Percentiles rank a stretch among this genome's conserved stretches.
phyloP scores from a whole-genome alignment of 306 rosid species.

The Quercus wislizeni region DNA sequence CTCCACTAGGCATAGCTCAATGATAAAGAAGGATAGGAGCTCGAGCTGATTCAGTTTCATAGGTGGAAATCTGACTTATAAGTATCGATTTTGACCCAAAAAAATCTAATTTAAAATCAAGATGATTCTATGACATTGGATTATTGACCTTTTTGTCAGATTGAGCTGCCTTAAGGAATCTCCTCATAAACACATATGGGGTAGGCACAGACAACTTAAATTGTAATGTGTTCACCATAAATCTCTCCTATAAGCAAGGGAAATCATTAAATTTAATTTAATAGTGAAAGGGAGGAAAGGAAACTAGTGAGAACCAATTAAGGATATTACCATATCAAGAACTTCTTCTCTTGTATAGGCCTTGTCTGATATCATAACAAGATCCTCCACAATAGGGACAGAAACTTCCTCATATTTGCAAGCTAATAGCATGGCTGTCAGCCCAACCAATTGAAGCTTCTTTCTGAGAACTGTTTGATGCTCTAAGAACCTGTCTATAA shows the following conservation, averaged over 20 bases:
- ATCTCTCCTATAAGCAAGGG: constrained; percentile 30
- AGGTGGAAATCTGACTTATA: neutral
- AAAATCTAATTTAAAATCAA: neutral
- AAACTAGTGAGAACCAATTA: neutral
- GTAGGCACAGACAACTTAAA: constrained; percentile 43
- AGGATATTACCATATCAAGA: constrained; percentile 28
- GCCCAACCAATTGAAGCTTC: constrained; percentile 48
- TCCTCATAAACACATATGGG: constrained; percentile 41
- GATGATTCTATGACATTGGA: neutral
- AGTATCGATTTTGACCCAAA: neutral
- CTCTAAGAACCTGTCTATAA: constrained; percentile 47
- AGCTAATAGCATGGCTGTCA: constrained; percentile 45
- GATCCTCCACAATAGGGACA: constrained; percentile 43
- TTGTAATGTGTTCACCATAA: constrained; percentile 42
- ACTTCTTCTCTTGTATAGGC: constrained; percentile 41
- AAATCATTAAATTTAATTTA: constrained; percentile 12
- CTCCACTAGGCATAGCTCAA: constrained; percentile 79
- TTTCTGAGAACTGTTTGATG: constrained; percentile 28
- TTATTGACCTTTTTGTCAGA: constrained; percentile 37
- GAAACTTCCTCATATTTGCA: constrained; percentile 48
- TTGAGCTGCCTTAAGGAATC: constrained; percentile 41
- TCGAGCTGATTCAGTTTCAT: constrained; percentile 12
- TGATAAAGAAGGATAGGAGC: constrained; percentile 70
- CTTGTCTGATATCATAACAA: constrained; percentile 40
- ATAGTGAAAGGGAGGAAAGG: neutral